Evolutionary conservation across 2,329 filamentous ascomycete genomes (phyloP).

Genomic region (Moelleriella libera): DNA sequence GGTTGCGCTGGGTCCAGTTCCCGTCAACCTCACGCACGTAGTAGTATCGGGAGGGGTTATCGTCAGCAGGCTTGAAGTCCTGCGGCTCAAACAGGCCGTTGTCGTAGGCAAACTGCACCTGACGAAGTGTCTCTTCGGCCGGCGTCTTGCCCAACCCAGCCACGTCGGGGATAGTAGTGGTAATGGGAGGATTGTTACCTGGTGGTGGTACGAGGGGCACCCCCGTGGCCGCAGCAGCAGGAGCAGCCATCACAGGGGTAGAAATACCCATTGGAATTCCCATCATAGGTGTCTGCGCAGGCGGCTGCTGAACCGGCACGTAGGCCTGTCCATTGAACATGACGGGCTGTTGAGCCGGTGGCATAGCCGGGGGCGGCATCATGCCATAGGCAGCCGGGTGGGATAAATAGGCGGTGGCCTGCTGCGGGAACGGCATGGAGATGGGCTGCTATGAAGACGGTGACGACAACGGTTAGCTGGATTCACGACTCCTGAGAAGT

Average conservation of each 20-base stretch:
- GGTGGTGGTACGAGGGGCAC: slow-evolving; percentile 16
- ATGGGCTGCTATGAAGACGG: slow-evolving; percentile 14
- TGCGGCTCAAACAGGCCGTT: slow-evolving; percentile 41
- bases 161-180: slow-evolving; percentile 26
- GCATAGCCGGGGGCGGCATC: slow-evolving; percentile 15
- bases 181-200: slow-evolving; percentile 18
- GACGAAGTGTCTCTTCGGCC: slow-evolving; percentile 30
- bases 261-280: slow-evolving; percentile 2
- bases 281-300: slow-evolving; percentile 14
- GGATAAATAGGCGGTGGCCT: slow-evolving; percentile 7
- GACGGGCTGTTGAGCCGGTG: slow-evolving; percentile 16
- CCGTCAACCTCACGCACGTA: slow-evolving; percentile 46
- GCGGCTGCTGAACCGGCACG: slow-evolving; percentile 10
- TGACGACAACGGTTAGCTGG: background rate
- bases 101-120: slow-evolving; percentile 32
- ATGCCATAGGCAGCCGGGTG: no score
- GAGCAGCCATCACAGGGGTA: slow-evolving; percentile 9
- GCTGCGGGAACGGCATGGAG: slow-evolving; percentile 11
- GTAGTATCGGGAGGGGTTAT: slow-evolving; percentile 46
- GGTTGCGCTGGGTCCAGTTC: slow-evolving; percentile 43
- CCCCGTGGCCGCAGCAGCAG: background rate
- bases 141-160: slow-evolving; percentile 37
- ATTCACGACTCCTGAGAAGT: no score
- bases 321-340: slow-evolving; percentile 16
- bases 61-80: slow-evolving; percentile 48